phyloP scores from a whole-genome alignment of 192 early-diverging fungal genomes.

The Entomortierella chlamydospora region DNA sequence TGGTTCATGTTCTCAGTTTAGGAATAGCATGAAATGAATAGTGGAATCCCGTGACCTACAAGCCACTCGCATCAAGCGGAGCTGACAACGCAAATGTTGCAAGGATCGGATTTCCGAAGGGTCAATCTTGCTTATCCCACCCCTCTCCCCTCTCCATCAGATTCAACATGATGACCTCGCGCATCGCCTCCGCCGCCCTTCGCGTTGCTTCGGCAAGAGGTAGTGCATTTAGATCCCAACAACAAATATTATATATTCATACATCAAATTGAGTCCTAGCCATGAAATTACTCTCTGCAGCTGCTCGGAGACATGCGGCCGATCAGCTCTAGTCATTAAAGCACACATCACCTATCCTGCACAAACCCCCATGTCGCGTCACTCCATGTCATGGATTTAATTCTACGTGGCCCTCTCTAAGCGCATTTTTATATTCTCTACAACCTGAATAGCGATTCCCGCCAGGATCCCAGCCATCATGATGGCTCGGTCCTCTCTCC shows the following conservation, averaged over 20 bases:
- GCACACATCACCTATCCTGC: neutral
- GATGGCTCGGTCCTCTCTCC: slow-evolving; percentile 38
- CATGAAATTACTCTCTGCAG: neutral
- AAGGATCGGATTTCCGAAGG: slow-evolving; percentile 23
- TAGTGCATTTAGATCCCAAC: slow-evolving; percentile 6
- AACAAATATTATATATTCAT: neutral
- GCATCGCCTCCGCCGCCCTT: slow-evolving; percentile 51
- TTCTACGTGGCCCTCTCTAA: neutral
- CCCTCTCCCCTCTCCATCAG: slow-evolving; percentile 9
- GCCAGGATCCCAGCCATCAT: slow-evolving; percentile 45
- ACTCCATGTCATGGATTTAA: neutral
- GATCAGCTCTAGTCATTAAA: slow-evolving; percentile 1
- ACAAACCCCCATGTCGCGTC: slow-evolving; percentile 3
- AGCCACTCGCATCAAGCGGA: neutral
- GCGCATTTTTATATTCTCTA: neutral
- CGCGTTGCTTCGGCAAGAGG: slow-evolving; percentile 52
- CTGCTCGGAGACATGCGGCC: slow-evolving; percentile 17
- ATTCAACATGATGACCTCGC: slow-evolving; percentile 43
- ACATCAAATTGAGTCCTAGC: neutral
- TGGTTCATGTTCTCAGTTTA: neutral
- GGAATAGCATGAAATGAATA: too few species aligned
- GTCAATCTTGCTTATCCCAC: slow-evolving; percentile 17
- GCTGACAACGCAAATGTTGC: slow-evolving; percentile 1
- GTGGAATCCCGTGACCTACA: neutral
- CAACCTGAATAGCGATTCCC: slow-evolving; percentile 27